Evolutionary conservation across 2,329 filamentous ascomycete species (phyloP).

Genomic region (Microthyrium microscopicum): DNA sequence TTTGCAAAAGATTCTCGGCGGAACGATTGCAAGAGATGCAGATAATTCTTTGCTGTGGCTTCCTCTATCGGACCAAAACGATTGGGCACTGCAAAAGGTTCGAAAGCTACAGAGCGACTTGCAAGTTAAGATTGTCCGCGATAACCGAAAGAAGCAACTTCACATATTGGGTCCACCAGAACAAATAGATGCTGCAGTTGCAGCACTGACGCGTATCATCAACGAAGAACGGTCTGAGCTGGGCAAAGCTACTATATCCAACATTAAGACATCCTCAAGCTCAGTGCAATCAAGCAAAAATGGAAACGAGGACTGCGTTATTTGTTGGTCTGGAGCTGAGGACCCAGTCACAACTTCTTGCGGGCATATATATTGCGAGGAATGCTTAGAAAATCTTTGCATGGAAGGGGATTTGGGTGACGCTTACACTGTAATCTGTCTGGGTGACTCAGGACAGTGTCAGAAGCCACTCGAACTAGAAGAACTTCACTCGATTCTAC

Average conservation of each 20-base stretch:
- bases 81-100: conserved; percentile 9
- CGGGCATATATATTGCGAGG: conserved; percentile 25
- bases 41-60: neutral
- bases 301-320: conserved; percentile 15
- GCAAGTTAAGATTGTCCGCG: conserved; percentile 16
- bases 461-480: conserved; percentile 12
- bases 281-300: neutral
- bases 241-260: no score
- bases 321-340: conserved; percentile 24
- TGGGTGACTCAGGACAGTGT: conserved; percentile 15
- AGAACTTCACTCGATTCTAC: conserved; percentile 14
- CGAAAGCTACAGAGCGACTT: conserved; percentile 7
- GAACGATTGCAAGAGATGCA: neutral
- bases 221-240: conserved; percentile 5
- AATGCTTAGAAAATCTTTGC: conserved; percentile 25
- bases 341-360: conserved; percentile 21
- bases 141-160: conserved; percentile 16
- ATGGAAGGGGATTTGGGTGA: conserved; percentile 8
- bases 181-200: conserved; percentile 10
- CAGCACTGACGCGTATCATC: conserved; percentile 9
- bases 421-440: conserved; percentile 13
- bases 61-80: neutral
- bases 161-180: conserved; percentile 14
- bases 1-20: conserved; percentile 1
- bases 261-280: no score